Evolutionary conservation across 169 alveolate genomes (phyloP).

Genomic region (Plasmodium relictum): DNA sequence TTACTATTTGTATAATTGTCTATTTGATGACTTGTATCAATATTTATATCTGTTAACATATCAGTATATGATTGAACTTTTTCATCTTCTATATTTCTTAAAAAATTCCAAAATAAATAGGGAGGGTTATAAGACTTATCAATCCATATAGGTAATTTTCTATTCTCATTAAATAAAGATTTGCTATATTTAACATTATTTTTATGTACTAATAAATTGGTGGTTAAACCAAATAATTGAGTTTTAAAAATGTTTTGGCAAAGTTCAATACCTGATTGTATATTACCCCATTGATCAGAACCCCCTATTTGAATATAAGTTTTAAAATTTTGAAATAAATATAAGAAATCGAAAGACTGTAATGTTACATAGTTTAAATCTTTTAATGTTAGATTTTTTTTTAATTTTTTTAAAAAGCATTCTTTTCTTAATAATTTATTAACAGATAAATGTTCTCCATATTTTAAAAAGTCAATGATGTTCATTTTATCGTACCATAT

Average conservation of each 20-base stretch:
- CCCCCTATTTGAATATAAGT: slow-evolving; percentile 89
- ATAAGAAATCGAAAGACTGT: slow-evolving; percentile 87
- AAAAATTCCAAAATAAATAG: slow-evolving; percentile 69
- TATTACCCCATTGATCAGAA: slow-evolving; percentile 90
- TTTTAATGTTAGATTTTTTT: slow-evolving; percentile 79
- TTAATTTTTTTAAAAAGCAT: slow-evolving; percentile 58
- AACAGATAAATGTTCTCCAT: slow-evolving; percentile 79
- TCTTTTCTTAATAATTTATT: slow-evolving; percentile 83
- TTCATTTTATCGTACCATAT: slow-evolving; percentile 76
- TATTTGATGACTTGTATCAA: background rate
- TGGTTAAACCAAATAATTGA: slow-evolving; percentile 82
- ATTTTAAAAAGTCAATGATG: slow-evolving; percentile 79
- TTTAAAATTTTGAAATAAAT: slow-evolving; percentile 78
- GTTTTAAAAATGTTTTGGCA: slow-evolving; percentile 52
- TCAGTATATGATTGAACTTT: slow-evolving; percentile 41
- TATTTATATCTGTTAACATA: slow-evolving; percentile 50
- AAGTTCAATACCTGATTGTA: slow-evolving; percentile 87
- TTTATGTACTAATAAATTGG: slow-evolving; percentile 79
- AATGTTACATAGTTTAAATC: slow-evolving; percentile 87
- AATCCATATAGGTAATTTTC: slow-evolving; percentile 56
- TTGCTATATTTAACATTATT: slow-evolving; percentile 83
- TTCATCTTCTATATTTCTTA: slow-evolving; percentile 69
- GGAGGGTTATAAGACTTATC: slow-evolving; percentile 23
- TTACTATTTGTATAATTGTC: background rate
- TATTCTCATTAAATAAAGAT: slow-evolving; percentile 50